Percentiles rank a stretch among this genome's conserved stretches.
Evolutionary conservation across 1,284 basidiomycete species (phyloP).

Genomic region (Hymenochaete sp.): DNA sequence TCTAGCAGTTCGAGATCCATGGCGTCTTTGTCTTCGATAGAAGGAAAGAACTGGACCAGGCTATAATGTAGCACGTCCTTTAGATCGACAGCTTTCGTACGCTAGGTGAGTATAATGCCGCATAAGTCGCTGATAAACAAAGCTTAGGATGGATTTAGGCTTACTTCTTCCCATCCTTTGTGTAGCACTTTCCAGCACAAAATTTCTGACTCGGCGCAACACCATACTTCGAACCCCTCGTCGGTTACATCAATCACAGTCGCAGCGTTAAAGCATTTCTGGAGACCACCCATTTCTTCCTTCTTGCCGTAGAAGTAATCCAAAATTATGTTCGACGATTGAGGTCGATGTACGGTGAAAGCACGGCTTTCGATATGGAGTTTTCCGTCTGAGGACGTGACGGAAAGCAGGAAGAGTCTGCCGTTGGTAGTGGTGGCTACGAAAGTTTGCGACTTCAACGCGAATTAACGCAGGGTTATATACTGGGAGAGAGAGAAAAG

Average conservation of each 20-base stretch:
- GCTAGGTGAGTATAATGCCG: no score
- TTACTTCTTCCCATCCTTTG: conserved; percentile 18
- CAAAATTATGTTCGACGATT: conserved; percentile 2
- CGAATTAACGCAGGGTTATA: neutral
- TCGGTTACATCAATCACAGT: neutral
- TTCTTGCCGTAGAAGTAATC: no score
- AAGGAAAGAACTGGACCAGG: conserved; percentile 4
- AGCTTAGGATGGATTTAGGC: neutral
- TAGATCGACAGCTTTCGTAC: no score
- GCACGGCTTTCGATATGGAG: conserved; percentile 45
- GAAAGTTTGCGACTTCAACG: conserved; percentile 42
- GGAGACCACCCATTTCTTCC: neutral
- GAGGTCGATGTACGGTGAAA: conserved; percentile 52
- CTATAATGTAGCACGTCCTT: no score
- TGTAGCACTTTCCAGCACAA: conserved; percentile 18
- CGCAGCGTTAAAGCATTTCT: conserved; percentile 9
- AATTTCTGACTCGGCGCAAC: conserved; percentile 16
- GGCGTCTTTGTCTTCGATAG: neutral
- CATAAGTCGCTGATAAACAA: no score
- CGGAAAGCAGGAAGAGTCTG: conserved; percentile 51
- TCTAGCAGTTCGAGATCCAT: conserved; percentile 18
- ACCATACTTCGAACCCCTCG: conserved; percentile 18
- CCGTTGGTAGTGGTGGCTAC: conserved; percentile 61
- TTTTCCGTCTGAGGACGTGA: conserved; percentile 61
- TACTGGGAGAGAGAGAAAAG: neutral